Conservation (phyloP, 2,329 filamentous ascomycete genomes). For the Scopulariopsis brevicaulis region DNA sequence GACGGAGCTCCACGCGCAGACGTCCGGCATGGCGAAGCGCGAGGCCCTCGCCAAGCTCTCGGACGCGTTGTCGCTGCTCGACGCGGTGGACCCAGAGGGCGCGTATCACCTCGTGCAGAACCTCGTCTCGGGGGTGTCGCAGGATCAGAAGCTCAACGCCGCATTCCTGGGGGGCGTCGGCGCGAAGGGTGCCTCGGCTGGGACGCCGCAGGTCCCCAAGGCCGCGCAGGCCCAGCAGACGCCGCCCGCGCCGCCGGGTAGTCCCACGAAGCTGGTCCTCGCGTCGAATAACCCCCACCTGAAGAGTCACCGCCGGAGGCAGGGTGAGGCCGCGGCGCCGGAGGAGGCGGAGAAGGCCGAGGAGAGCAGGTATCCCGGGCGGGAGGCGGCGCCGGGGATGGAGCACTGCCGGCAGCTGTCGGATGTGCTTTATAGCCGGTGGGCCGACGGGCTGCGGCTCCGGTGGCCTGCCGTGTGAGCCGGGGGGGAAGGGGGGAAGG, state of each 20-base stretch:
- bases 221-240: constrained; percentile 14
- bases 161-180: constrained; percentile 24
- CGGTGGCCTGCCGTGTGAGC: constrained; percentile 45
- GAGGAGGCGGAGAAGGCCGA: constrained; percentile 36
- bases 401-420: constrained; percentile 84
- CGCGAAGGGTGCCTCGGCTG: constrained; percentile 1
- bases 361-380: constrained; percentile 43
- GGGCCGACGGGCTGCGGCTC: constrained; percentile 71
- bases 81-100: constrained; percentile 82
- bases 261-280: constrained; percentile 57
- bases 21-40: constrained; percentile 52
- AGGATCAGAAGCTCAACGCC: constrained; percentile 52
- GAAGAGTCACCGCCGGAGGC: constrained; percentile 62
- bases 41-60: constrained; percentile 75
- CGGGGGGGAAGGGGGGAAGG: background rate
- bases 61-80: constrained; percentile 75
- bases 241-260: constrained; percentile 12
- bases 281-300: constrained; percentile 78
- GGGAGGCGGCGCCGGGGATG: constrained; percentile 57
- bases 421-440: constrained; percentile 82
- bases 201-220: constrained; percentile 42
- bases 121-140: constrained; percentile 61
- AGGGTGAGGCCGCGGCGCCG: constrained; percentile 28
- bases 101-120: constrained; percentile 74
- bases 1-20: constrained; percentile 79